Conservation (phyloP, 768 basidiomycete species). For the Flagelloscypha sp. region DNA sequence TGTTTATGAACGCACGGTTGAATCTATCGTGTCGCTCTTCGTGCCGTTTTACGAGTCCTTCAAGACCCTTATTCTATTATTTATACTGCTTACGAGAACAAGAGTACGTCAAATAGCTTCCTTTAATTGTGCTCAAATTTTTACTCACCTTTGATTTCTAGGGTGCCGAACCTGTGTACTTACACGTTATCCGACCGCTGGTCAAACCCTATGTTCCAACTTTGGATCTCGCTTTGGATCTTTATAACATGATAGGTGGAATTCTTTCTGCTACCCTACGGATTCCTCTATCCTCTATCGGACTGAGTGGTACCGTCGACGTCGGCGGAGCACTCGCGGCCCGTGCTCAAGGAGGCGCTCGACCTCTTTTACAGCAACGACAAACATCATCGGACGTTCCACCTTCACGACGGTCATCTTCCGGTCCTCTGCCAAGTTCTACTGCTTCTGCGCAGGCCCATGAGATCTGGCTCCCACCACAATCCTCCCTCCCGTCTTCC, state of each 20-base stretch:
- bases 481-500: too few relatives aligned
- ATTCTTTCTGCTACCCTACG: constrained; percentile 43
- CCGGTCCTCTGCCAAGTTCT: too few relatives aligned
- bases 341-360: too few relatives aligned
- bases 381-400: too few relatives aligned
- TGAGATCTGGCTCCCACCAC: too few relatives aligned
- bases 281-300: too few relatives aligned
- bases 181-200: constrained; percentile 73
- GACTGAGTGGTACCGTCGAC: too few relatives aligned
- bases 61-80: constrained; percentile 65
- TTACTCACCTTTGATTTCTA: constrained; percentile 19
- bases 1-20: constrained; percentile 58
- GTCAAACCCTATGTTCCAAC: constrained; percentile 65
- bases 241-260: constrained; percentile 57
- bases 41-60: constrained; percentile 81
- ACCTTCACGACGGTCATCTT: too few relatives aligned
- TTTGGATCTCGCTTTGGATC: constrained; percentile 56
- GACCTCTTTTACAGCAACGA: too few relatives aligned
- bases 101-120: constrained; percentile 57
- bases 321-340: too few relatives aligned
- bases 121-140: too few relatives aligned
- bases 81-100: constrained; percentile 69
- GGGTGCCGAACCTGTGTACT: constrained; percentile 81
- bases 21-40: constrained; percentile 57
- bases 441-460: too few relatives aligned